Percentiles rank a stretch among this genome's conserved stretches.
Evolutionary conservation across 495 filamentous ascomycete species (phyloP).

Genomic region (Rusavskia elegans): DNA sequence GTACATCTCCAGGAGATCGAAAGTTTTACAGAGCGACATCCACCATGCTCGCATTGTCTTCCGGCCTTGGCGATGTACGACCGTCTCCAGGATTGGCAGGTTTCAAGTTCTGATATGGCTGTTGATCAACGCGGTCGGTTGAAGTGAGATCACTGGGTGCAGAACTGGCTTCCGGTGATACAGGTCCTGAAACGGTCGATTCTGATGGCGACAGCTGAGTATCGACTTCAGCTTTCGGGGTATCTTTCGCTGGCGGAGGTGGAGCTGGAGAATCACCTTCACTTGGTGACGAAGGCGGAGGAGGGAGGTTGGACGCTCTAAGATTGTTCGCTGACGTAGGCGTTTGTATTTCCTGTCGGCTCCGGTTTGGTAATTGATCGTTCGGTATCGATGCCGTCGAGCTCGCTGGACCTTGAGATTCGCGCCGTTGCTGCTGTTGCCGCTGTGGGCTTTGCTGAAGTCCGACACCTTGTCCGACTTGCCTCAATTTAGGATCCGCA

Average conservation of each 20-base stretch:
- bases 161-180: neutral
- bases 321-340: neutral
- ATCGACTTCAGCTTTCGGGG: neutral
- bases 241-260: constrained; percentile 19
- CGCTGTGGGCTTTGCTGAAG: neutral
- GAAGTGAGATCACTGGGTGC: neutral
- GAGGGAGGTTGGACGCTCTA: neutral
- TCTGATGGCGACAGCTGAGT: neutral
- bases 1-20: too few relatives aligned
- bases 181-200: neutral
- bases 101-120: neutral
- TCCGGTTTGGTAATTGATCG: constrained; percentile 12
- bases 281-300: neutral
- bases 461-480: constrained; percentile 30
- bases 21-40: neutral
- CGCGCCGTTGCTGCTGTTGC: constrained; percentile 10
- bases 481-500: constrained; percentile 54
- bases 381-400: constrained; percentile 22
- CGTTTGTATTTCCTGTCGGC: neutral
- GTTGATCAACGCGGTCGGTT: neutral
- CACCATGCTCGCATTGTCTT: neutral
- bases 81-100: neutral
- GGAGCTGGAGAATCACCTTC: constrained; percentile 10
- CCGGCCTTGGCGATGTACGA: neutral
- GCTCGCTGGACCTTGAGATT: neutral